A percentile compares a stretch with the other conserved stretches of the same genome.
phyloP scores from a whole-genome alignment of 805 yeast species.

The Isabelozyma heimii region DNA sequence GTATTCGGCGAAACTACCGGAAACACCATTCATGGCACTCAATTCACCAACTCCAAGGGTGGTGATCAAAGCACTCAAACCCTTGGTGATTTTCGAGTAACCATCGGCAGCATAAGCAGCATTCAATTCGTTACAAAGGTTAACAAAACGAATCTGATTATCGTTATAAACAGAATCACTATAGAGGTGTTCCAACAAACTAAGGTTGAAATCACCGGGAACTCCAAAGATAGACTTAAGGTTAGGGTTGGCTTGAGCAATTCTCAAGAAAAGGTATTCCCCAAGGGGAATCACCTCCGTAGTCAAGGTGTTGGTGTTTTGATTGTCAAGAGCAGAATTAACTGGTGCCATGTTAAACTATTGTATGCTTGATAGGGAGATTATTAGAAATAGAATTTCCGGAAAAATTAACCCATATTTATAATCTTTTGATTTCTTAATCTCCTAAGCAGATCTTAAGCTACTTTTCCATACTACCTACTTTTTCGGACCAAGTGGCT shows the following conservation, averaged over 20 bases:
- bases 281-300: conserved; percentile 50
- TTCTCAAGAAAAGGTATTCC: conserved; percentile 60
- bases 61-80: conserved; percentile 58
- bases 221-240: conserved; percentile 63
- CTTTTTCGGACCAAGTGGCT: neutral
- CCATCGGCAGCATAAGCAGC: conserved; percentile 93
- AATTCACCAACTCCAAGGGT: conserved; percentile 92
- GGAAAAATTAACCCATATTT: neutral
- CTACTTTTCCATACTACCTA: neutral
- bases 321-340: neutral
- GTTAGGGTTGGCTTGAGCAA: conserved; percentile 51
- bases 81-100: conserved; percentile 63
- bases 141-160: conserved; percentile 63
- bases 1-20: conserved; percentile 81
- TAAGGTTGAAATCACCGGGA: conserved; percentile 75
- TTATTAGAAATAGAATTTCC: no score
- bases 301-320: neutral
- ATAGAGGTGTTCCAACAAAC: conserved; percentile 66
- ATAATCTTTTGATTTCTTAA: neutral
- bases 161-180: conserved; percentile 29
- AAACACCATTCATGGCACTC: conserved; percentile 76
- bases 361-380: neutral
- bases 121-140: conserved; percentile 85
- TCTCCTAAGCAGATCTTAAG: neutral
- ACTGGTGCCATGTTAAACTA: neutral